Percentiles rank a stretch among this genome's conserved stretches.
Evolutionary conservation across 495 filamentous ascomycete genomes (phyloP).

Genomic region (Annulohypoxylon nitens): DNA sequence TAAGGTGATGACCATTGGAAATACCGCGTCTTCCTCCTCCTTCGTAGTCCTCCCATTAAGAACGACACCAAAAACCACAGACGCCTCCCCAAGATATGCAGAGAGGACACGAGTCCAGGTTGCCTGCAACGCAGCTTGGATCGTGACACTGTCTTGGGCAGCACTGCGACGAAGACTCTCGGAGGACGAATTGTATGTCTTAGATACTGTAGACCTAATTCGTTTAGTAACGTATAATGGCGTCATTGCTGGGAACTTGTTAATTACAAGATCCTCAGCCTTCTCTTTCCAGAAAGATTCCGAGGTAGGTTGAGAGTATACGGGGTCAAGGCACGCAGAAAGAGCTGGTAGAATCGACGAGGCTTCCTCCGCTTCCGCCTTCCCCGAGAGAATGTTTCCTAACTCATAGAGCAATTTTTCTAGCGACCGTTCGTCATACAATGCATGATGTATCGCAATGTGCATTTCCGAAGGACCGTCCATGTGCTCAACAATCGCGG

Average conservation of each 20-base stretch:
- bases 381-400: constrained; percentile 31
- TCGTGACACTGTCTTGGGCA: constrained; percentile 67
- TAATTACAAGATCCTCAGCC: constrained; percentile 65
- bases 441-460: constrained; percentile 72
- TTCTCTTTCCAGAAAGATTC: constrained; percentile 73
- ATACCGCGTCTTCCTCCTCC: constrained; percentile 65
- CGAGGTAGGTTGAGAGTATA: constrained; percentile 49
- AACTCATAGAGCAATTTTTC: constrained; percentile 70
- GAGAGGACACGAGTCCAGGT: constrained; percentile 79
- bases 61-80: constrained; percentile 78
- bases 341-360: constrained; percentile 59
- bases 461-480: constrained; percentile 57
- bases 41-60: constrained; percentile 75
- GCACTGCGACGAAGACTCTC: constrained; percentile 66
- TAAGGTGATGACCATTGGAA: constrained; percentile 81
- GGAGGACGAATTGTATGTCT: constrained; percentile 54
- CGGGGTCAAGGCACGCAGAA: constrained; percentile 65
- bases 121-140: constrained; percentile 79
- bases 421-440: constrained; percentile 83
- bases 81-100: constrained; percentile 76
- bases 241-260: constrained; percentile 76
- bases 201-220: constrained; percentile 55
- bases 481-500: constrained; percentile 39
- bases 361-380: not conserved
- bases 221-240: constrained; percentile 64